Conservation (phyloP, 2,329 filamentous ascomycete genomes). For the Parascedosporium putredinis region DNA sequence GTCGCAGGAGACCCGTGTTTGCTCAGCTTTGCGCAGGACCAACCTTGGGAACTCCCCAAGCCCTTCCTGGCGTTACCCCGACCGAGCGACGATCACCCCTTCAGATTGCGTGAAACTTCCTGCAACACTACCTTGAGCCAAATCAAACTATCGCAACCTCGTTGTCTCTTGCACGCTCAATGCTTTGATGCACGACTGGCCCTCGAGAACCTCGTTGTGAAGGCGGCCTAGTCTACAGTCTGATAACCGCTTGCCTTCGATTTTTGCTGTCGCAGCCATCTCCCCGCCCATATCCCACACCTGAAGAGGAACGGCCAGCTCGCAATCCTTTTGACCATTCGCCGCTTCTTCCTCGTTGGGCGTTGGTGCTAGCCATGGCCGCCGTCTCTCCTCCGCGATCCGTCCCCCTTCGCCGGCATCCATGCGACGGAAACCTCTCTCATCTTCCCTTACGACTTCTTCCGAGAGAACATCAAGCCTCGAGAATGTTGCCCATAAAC, state of each 20-base stretch:
- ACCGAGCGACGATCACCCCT: constrained; percentile 5
- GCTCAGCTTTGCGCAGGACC: not conserved
- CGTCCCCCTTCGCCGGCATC: not conserved
- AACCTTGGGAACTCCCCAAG: not conserved
- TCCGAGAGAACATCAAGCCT: not conserved
- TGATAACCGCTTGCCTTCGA: too few relatives aligned
- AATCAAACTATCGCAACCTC: not conserved
- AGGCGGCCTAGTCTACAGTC: not conserved
- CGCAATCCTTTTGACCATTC: not conserved
- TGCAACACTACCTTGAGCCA: constrained; percentile 1
- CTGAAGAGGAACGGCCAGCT: too few relatives aligned
- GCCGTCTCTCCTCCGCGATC: constrained; percentile 6
- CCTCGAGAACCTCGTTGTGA: not conserved
- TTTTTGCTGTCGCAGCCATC: too few relatives aligned
- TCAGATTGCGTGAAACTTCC: constrained; percentile 4
- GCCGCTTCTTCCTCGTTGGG: not conserved
- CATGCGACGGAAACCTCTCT: constrained; percentile 5
- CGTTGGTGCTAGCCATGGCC: constrained; percentile 5
- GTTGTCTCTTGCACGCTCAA: constrained; percentile 1
- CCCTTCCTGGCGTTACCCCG: constrained; percentile 4
- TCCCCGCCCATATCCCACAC: too few relatives aligned
- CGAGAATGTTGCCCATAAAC: constrained; percentile 1
- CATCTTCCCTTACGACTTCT: constrained; percentile 1
- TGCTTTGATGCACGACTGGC: constrained; percentile 1
- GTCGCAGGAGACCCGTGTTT: not conserved